Percentiles rank a stretch among this genome's conserved stretches.
phyloP scores from a whole-genome alignment of 2,329 filamentous ascomycete genomes.

The Elsinoe arachidis region DNA sequence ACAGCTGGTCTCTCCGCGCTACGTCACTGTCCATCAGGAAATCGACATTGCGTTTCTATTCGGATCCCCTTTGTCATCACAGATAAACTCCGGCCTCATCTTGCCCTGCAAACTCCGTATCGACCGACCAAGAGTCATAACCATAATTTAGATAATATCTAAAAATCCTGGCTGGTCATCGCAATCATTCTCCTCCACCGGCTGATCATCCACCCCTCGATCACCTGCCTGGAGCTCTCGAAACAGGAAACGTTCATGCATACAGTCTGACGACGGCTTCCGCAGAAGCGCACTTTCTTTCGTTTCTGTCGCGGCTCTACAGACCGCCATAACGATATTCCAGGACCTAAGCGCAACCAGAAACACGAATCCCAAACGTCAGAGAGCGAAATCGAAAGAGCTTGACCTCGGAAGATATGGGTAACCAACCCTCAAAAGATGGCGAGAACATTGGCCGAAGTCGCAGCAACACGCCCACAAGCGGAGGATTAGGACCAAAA shows the following conservation, averaged over 20 bases:
- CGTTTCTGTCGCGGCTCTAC: constrained; percentile 38
- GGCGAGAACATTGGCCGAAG: constrained; percentile 29
- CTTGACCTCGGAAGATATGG: constrained; percentile 45
- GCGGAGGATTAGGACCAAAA: constrained; percentile 44
- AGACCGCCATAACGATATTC: constrained; percentile 35
- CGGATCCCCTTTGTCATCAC: not conserved
- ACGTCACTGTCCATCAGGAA: not conserved
- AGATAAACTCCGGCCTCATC: not conserved
- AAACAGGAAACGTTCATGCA: constrained; percentile 21
- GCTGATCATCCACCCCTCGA: not conserved
- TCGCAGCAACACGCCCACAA: constrained; percentile 35
- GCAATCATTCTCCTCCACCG: constrained; percentile 4
- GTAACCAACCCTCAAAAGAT: constrained; percentile 62
- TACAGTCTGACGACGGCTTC: constrained; percentile 24
- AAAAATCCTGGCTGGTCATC: not conserved
- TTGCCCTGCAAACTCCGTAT: not conserved
- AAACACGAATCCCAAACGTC: too few relatives aligned
- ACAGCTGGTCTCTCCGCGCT: too few relatives aligned
- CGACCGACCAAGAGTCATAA: not conserved
- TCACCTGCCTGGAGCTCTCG: constrained; percentile 1
- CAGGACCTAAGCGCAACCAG: not conserved
- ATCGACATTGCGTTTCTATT: not conserved
- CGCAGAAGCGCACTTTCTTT: constrained; percentile 37
- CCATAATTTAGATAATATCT: not conserved
- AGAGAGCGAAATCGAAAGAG: not conserved